Conservation (phyloP, 139 green algal species). For the Deuterostichococcus epilithicus region DNA sequence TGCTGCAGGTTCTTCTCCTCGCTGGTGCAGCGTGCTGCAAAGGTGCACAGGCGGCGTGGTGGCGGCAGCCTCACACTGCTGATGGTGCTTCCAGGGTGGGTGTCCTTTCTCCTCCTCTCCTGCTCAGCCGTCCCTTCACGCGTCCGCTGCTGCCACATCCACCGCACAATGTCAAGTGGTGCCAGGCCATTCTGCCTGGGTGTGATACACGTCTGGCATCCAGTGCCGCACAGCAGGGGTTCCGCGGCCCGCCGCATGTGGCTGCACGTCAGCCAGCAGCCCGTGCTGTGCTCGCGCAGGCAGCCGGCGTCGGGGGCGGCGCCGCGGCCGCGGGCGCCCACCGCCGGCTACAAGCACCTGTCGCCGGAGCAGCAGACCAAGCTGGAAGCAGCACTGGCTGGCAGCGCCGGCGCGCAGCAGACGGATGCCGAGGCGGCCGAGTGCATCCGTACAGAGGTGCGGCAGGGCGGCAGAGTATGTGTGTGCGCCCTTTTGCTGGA, state of each 20-base stretch:
- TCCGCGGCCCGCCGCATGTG: too few species aligned
- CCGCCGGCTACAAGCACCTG: constrained; percentile 64
- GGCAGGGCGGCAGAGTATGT: too few species aligned
- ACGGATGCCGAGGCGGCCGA: not conserved
- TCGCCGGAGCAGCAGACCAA: constrained; percentile 65
- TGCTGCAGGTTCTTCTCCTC: constrained; percentile 68
- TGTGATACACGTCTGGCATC: too few species aligned
- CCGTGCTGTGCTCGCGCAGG: constrained; percentile 4
- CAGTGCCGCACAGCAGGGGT: too few species aligned
- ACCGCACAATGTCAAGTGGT: too few species aligned
- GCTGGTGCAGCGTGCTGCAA: constrained; percentile 78
- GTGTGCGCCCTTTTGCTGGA: too few species aligned
- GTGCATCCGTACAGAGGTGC: constrained; percentile 31
- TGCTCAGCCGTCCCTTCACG: too few species aligned
- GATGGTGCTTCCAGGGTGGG: constrained; percentile 63
- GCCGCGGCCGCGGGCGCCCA: constrained; percentile 5
- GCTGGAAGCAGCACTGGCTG: constrained; percentile 48
- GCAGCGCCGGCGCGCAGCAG: constrained; percentile 11
- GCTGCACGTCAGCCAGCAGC: too few species aligned
- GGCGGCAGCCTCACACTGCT: constrained; percentile 75
- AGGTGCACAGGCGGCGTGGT: constrained; percentile 54
- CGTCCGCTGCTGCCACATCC: too few species aligned
- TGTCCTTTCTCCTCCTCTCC: too few species aligned
- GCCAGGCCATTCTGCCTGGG: too few species aligned
- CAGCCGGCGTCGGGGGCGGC: constrained; percentile 15